Evolutionary conservation across 129 eudicot genomes (phyloP).

Genomic region (Apium graveolens): DNA sequence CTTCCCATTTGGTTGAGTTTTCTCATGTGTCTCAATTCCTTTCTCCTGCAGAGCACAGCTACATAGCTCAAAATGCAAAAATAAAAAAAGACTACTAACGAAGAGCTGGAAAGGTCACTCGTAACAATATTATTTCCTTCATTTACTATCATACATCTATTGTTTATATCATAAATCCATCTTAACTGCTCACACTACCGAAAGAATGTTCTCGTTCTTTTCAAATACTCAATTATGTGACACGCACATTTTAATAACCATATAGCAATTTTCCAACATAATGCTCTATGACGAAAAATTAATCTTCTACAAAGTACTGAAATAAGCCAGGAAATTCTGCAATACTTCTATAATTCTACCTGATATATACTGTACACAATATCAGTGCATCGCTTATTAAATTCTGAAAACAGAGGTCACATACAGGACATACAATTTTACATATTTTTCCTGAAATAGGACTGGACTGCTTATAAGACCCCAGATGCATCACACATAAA

Average conservation of each 20-base stretch:
- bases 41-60: constrained; percentile 43
- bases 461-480: neutral
- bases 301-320: neutral
- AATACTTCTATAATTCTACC: neutral
- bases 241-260: neutral
- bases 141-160: neutral
- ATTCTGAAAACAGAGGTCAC: neutral
- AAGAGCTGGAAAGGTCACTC: neutral
- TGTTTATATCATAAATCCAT: neutral
- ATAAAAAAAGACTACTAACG: neutral
- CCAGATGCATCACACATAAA: neutral
- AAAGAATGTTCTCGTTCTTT: neutral
- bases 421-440: neutral
- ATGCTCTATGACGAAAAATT: neutral
- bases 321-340: neutral
- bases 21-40: constrained; percentile 66
- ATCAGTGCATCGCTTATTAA: neutral
- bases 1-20: constrained; percentile 74
- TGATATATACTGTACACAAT: neutral
- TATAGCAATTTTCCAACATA: neutral
- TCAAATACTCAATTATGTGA: neutral
- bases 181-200: neutral
- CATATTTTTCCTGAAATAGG: neutral
- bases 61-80: neutral
- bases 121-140: neutral